Evolutionary conservation across 306 rosid species (phyloP), one percentile per base, ranked within the genome.

Genomic region (Cicer arietinum): DNA sequence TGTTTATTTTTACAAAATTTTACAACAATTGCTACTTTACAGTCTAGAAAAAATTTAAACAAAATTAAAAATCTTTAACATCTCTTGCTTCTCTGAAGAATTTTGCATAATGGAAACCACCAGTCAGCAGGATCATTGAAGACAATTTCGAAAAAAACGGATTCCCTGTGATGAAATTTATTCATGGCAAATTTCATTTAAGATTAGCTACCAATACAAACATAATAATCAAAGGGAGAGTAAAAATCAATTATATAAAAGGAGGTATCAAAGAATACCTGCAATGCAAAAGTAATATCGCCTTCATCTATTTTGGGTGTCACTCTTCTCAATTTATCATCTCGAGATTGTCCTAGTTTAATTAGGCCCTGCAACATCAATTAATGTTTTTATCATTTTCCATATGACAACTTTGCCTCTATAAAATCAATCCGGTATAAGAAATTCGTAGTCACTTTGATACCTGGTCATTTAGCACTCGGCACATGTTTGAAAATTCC

Each of bases 391-490:
- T 53, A 62, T 79, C 60, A 84, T 37, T 64, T 62, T 37, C 54
- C 25, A 4, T 13, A 69, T 10, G 39, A 59, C 74, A 64, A 62
- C 11, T 61, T 67, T 44, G 13, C 62, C 45, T 54, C 8, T 52
- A 22, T 22, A 63, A 45, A 59, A 52, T 8, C 35, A 10, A 35
- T 20, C 7, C 11, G 65, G 64, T 46, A 14, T 10, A 7, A 62
- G 45, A 77, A 61, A 77, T 63, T 52, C 37, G 43, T 41, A 17
- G 40, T 20, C 41, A 40, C 13, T 41, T 30, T 41, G n/a, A 3
- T 83, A 94, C 98, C 97, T 94, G 98, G 54, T 91, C 98, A 83
- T 78, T 88, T 42, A 94, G 87, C 76, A 91, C 96, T 72, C 86
- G 80, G 86, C 86, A 91, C 93, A 94, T 88, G 51, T 83, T 91